phyloP scores from a whole-genome alignment of 2,329 filamentous ascomycete species.

The Ceratocystis huliohia region DNA sequence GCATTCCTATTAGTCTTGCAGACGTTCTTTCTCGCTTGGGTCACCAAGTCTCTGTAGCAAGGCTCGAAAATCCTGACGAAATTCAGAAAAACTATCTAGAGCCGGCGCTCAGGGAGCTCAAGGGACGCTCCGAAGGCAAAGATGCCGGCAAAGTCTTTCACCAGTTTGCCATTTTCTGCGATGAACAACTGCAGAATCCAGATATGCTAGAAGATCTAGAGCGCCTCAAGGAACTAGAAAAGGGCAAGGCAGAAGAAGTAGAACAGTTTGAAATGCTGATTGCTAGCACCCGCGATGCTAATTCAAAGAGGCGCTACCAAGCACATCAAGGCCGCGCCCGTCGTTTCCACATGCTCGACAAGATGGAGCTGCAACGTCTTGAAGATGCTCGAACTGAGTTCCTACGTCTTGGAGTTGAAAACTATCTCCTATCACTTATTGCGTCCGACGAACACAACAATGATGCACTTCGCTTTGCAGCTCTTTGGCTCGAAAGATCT shows the following conservation, averaged over 20 bases:
- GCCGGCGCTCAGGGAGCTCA: conserved; percentile 71
- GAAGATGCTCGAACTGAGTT: conserved; percentile 67
- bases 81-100: conserved; percentile 80
- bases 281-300: conserved; percentile 38
- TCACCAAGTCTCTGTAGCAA: conserved; percentile 76
- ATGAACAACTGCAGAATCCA: conserved; percentile 79
- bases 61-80: conserved; percentile 77
- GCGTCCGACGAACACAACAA: conserved; percentile 83
- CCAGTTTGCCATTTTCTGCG: conserved; percentile 89
- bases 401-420: conserved; percentile 77
- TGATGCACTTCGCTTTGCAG: conserved; percentile 81
- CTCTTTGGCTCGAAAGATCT: conserved; percentile 83
- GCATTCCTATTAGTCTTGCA: conserved; percentile 57
- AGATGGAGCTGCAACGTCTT: conserved; percentile 70
- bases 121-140: conserved; percentile 50
- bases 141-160: conserved; percentile 84
- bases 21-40: conserved; percentile 79
- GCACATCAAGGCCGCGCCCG: conserved; percentile 59
- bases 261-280: conserved; percentile 48
- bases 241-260: conserved; percentile 57
- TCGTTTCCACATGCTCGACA: conserved; percentile 81
- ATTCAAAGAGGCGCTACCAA: conserved; percentile 43
- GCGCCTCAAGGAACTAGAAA: conserved; percentile 56
- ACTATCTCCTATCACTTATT: conserved; percentile 73
- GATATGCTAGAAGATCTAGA: conserved; percentile 75